These are phyloP conservation scores for Aspergillus transmontanensis DNA, from an alignment of 2,329 filamentous ascomycete species.

Conservation along the genomic window DNA sequence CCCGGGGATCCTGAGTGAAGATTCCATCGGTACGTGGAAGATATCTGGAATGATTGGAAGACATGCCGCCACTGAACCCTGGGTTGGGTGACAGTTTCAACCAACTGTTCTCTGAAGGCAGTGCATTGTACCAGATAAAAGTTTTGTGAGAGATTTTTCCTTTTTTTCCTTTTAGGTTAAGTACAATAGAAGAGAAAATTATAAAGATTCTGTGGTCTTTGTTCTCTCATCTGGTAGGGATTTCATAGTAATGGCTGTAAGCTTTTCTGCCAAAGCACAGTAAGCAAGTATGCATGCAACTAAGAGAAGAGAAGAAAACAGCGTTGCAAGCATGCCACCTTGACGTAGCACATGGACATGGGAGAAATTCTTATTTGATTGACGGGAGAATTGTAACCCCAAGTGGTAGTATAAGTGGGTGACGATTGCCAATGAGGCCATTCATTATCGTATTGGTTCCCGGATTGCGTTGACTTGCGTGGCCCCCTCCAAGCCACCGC, in stretches of 20 bases:
- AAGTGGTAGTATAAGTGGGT: not conserved
- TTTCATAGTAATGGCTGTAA: no score
- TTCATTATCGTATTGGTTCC: not conserved
- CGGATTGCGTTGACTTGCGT: conserved; percentile 4
- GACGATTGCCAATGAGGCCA: not conserved
- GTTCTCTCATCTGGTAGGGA: no score
- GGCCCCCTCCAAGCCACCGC: conserved; percentile 1
- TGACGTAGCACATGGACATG: not conserved
- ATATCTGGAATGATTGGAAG: not conserved
- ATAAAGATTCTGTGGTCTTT: no score
- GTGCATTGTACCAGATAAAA: not conserved
- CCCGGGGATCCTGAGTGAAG: not conserved
- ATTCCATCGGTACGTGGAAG: not conserved
- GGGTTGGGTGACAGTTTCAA: not conserved
- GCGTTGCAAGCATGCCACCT: not conserved
- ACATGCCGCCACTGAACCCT: conserved; percentile 2
- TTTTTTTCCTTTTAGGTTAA: no score
- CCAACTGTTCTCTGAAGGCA: not conserved
- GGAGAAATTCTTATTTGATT: not conserved
- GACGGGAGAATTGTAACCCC: not conserved
- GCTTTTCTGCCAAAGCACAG: not conserved
- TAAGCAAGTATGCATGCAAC: not conserved
- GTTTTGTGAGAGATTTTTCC: no score
- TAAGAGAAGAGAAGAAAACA: not conserved
- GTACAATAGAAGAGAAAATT: not conserved